Evolutionary conservation across 2,329 filamentous ascomycete species (phyloP).

Genomic region (Pseudocercospora cruenta): DNA sequence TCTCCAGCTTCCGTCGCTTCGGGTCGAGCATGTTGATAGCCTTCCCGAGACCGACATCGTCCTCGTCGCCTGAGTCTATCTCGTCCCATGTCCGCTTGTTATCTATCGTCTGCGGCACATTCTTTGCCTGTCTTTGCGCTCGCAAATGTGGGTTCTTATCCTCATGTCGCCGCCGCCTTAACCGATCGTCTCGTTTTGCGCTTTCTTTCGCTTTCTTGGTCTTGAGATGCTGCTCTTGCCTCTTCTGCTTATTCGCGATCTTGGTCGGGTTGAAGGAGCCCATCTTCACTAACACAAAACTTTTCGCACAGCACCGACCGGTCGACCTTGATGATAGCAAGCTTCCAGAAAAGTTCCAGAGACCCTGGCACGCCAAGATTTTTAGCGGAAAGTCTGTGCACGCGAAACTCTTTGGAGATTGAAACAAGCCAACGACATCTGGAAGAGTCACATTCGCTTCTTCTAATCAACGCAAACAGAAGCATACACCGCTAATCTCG

Average conservation of each 20-base stretch:
- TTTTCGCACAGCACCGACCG: neutral
- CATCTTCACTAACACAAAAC: conserved; percentile 26
- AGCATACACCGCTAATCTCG: neutral
- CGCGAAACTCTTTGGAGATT: neutral
- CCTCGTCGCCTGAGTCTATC: conserved; percentile 48
- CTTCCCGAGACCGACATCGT: conserved; percentile 43
- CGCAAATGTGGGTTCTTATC: conserved; percentile 77
- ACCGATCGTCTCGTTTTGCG: conserved; percentile 74
- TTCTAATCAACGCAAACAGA: neutral
- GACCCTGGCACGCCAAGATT: neutral
- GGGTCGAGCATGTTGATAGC: conserved; percentile 51
- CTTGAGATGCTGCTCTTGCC: conserved; percentile 76
- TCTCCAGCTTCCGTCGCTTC: conserved; percentile 49
- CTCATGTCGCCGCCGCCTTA: conserved; percentile 81
- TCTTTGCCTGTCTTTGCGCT: conserved; percentile 72
- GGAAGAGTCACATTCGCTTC: neutral
- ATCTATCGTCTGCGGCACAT: conserved; percentile 81
- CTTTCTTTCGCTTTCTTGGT: conserved; percentile 77
- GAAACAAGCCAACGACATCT: neutral
- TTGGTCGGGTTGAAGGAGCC: conserved; percentile 36
- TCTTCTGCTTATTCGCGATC: conserved; percentile 65
- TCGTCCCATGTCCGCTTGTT: conserved; percentile 86
- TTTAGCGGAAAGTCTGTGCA: neutral
- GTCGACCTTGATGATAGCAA: neutral
- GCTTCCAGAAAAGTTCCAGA: conserved; percentile 11